These are phyloP conservation scores for Thelephora terrestris DNA, from an alignment of 1,284 basidiomycete species.

Conservation along the genomic window DNA sequence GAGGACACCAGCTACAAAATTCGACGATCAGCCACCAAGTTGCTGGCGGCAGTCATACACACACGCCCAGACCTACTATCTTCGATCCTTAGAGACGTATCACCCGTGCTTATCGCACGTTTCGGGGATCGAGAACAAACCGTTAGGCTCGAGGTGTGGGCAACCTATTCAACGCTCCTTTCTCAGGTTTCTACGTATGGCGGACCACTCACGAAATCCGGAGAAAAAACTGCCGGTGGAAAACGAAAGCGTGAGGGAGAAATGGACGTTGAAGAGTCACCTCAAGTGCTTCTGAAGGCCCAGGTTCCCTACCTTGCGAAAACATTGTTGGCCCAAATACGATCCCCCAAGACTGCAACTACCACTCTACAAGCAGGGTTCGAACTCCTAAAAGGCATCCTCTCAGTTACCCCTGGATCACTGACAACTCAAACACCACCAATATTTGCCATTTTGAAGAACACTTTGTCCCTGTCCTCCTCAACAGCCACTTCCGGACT, in stretches of 20 bases:
- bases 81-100: conserved; percentile 74
- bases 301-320: conserved; percentile 77
- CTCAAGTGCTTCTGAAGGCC: conserved; percentile 54
- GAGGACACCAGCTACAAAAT: conserved; percentile 99
- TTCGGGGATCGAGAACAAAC: conserved; percentile 95
- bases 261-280: conserved; percentile 74
- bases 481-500: conserved; percentile 63
- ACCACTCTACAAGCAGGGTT: conserved; percentile 81
- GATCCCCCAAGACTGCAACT: conserved; percentile 70
- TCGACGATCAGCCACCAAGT: conserved; percentile 85
- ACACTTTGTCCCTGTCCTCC: conserved; percentile 51
- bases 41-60: conserved; percentile 75
- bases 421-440: conserved; percentile 62
- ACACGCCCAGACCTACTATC: conserved; percentile 82
- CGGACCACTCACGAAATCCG: conserved; percentile 44
- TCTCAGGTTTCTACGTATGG: conserved; percentile 78
- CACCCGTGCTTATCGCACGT: conserved; percentile 80
- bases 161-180: conserved; percentile 74
- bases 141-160: conserved; percentile 90
- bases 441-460: conserved; percentile 52
- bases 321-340: conserved; percentile 76
- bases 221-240: conserved; percentile 38
- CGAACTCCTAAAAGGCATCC: conserved; percentile 64
- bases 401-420: conserved; percentile 77
- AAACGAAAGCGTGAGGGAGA: conserved; percentile 77